A percentile compares a stretch with the other conserved stretches of the same genome.
These are phyloP conservation scores for Lenwebbia sp. DNA, from an alignment of 345 rosid genomes.

Conservation along the genomic window DNA sequence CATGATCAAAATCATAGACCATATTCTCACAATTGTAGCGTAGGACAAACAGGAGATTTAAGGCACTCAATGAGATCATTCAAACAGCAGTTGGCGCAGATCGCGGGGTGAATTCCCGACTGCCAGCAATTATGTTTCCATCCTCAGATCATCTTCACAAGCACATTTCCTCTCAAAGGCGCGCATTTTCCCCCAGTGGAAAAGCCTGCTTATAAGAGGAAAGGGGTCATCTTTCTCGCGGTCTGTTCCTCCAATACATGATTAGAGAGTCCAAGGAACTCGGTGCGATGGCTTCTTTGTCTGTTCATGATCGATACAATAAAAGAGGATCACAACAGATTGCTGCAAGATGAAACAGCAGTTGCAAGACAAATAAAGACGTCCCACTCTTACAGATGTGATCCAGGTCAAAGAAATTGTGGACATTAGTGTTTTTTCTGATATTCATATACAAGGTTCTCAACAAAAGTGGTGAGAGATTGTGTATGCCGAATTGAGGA, in stretches of 20 bases:
- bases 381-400: background rate
- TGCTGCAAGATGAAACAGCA: background rate
- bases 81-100: background rate
- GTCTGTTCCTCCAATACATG: background rate
- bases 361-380: background rate
- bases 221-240: background rate
- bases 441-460: background rate
- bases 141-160: background rate
- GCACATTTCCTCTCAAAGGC: background rate
- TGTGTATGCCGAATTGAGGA: background rate
- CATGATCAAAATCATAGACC: background rate
- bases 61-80: background rate
- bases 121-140: background rate
- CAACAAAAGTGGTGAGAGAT: background rate
- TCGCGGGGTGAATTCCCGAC: background rate
- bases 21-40: background rate
- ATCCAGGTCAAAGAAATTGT: background rate
- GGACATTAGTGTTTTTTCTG: background rate
- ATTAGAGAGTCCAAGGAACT: background rate
- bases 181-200: background rate
- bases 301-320: background rate
- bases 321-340: background rate
- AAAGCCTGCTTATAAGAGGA: background rate
- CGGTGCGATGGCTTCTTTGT: background rate
- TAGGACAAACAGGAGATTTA: background rate